phyloP scores from a whole-genome alignment of 2,329 filamentous ascomycete species.

The Xylariaceae sp. region DNA sequence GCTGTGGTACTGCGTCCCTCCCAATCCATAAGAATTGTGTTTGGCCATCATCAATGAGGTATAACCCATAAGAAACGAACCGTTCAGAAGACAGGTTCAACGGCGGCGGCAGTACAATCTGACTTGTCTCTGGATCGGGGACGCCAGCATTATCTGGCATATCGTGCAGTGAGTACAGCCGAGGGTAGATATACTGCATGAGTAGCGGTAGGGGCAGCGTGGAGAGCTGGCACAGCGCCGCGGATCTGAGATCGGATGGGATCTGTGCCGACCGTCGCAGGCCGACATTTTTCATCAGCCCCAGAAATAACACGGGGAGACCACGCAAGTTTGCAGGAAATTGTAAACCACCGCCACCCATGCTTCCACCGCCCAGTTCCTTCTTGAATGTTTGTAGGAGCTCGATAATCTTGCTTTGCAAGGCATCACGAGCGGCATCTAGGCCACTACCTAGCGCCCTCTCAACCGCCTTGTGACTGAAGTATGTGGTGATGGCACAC shows the following conservation, averaged over 20 bases:
- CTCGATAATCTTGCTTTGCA: slow-evolving; percentile 91
- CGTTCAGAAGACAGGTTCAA: slow-evolving; percentile 87
- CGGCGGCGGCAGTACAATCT: slow-evolving; percentile 84
- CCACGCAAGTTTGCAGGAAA: slow-evolving; percentile 92
- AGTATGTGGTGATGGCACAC: slow-evolving; percentile 90
- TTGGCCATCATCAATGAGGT: slow-evolving; percentile 95
- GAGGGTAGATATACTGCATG: slow-evolving; percentile 90
- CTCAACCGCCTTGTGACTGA: slow-evolving; percentile 97
- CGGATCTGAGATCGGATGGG: slow-evolving; percentile 89
- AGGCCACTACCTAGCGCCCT: slow-evolving; percentile 82
- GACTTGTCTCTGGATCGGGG: slow-evolving; percentile 83
- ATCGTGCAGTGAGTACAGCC: slow-evolving; percentile 86
- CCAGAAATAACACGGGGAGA: slow-evolving; percentile 88
- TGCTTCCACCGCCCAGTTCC: slow-evolving; percentile 92
- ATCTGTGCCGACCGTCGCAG: slow-evolving; percentile 93
- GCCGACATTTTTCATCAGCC: slow-evolving; percentile 94
- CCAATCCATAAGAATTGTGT: slow-evolving; percentile 98
- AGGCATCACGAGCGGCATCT: slow-evolving; percentile 86
- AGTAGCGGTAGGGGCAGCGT: slow-evolving; percentile 88
- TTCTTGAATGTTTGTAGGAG: slow-evolving; percentile 95
- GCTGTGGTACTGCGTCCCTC: slow-evolving; percentile 86
- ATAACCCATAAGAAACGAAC: slow-evolving; percentile 87
- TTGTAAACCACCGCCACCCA: slow-evolving; percentile 87
- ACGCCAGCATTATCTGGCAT: slow-evolving; percentile 94
- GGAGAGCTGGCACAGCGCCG: slow-evolving; percentile 90